Evolutionary conservation across 176 grass and related monocot species (phyloP), one percentile per base, ranked within the genome.

Genomic region (Melocanna baccifera): DNA sequence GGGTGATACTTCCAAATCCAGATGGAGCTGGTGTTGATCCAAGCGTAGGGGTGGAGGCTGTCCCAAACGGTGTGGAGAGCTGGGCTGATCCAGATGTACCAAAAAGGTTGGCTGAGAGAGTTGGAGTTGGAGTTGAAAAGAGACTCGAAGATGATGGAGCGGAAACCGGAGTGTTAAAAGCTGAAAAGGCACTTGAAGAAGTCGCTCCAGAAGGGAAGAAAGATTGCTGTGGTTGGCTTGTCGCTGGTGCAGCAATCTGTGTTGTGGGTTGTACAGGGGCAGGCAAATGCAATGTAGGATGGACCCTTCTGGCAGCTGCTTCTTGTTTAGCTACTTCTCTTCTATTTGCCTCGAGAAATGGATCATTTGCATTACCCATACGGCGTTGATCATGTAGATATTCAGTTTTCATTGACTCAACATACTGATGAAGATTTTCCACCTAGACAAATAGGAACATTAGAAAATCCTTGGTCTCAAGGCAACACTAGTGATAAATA

Each of bases 381-480:
- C 89, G 89, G 6, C 89, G 89, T 48, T 91, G 93, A 36, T 87
- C 84, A 57, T 82, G 83, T 32, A 99, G 83, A 81, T 99, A 99
- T 64, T 92, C 80, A 22, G 68, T 84, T 87, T 99, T 99, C 91
- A 91, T 83, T 73, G 89, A 90, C 71, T 89, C 96, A 63, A 99
- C 90, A 88, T 94, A 89, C 59, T 99, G 91, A 80, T 99, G 96
- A 85, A 99, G 91, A 80, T 91, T 99, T 85, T 99, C 96, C 57
- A 96, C 93, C 96, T 99, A 88, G 41, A 87, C n/a, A 79, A 40
- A 79, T 36, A 80, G 30, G 7, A 87, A 75, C 9, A 79, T 50
- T 29, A 81, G 69, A 71, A 63, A 47, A 82, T 34, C 19, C 3
- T 82, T 55, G 67, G 37, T 45, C 52, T 48, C 48, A 58, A 74